These are phyloP conservation scores for Penicillium longicatenatum DNA, from an alignment of 495 filamentous ascomycete species.

Conservation along the genomic window DNA sequence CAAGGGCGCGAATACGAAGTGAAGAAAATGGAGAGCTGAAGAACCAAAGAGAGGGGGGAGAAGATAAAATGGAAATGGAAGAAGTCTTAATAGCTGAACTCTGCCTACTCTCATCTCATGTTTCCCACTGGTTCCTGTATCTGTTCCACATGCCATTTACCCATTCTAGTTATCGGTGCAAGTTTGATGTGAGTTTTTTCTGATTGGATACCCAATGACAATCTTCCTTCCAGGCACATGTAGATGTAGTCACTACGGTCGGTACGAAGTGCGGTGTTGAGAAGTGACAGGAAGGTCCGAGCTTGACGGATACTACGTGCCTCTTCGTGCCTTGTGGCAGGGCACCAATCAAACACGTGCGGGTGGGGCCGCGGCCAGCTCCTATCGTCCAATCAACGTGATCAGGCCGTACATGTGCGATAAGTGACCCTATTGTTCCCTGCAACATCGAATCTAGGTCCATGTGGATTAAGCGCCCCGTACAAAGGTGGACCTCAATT, in stretches of 20 bases:
- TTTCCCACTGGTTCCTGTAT: no score
- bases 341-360: no score
- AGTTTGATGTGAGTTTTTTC: background rate
- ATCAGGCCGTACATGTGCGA: background rate
- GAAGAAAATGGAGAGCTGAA: background rate
- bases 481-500: background rate
- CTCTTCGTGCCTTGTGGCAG: no score
- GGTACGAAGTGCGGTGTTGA: constrained; percentile 12
- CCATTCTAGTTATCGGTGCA: background rate
- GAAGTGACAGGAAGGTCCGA: background rate
- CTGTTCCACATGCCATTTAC: background rate
- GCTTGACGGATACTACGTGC: background rate
- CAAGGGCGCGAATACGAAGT: background rate
- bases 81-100: background rate
- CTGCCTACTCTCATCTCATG: no score
- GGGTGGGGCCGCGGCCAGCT: no score
- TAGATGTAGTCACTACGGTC: background rate
- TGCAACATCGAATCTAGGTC: background rate
- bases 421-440: background rate
- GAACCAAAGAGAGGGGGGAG: background rate
- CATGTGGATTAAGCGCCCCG: background rate
- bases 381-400: background rate
- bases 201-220: constrained; percentile 9
- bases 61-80: background rate
- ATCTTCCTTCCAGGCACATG: constrained; percentile 8